phyloP scores from a whole-genome alignment of 2,329 filamentous ascomycete species.

The Xylaria multiplex region DNA sequence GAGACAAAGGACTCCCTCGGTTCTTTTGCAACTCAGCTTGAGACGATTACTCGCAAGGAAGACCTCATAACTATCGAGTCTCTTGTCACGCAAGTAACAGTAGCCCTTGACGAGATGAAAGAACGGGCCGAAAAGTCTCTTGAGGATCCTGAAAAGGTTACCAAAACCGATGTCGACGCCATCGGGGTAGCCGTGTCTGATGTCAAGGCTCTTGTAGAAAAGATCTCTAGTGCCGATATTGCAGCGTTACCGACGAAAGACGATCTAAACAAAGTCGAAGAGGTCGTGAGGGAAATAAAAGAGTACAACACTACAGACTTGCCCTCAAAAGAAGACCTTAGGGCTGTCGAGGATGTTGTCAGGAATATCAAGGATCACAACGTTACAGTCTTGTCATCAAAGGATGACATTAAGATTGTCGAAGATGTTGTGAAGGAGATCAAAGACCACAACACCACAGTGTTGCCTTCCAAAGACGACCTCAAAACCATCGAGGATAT shows the following conservation, averaged over 20 bases:
- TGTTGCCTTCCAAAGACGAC: conserved; percentile 65
- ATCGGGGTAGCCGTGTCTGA: conserved; percentile 86
- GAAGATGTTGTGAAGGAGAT: conserved; percentile 76
- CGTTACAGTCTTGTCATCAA: conserved; percentile 55
- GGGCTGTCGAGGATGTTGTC: conserved; percentile 73
- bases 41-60: conserved; percentile 77
- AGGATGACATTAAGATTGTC: conserved; percentile 71
- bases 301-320: conserved; percentile 74
- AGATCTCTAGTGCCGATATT: conserved; percentile 80
- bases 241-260: conserved; percentile 78
- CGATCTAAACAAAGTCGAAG: conserved; percentile 75
- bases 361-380: conserved; percentile 77
- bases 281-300: conserved; percentile 76
- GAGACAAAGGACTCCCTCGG: conserved; percentile 80
- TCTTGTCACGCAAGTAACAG: conserved; percentile 80
- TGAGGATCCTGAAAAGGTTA: conserved; percentile 72
- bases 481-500: conserved; percentile 75
- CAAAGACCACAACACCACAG: conserved; percentile 75
- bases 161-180: conserved; percentile 83
- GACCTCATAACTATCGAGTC: conserved; percentile 81
- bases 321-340: conserved; percentile 73
- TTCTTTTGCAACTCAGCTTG: conserved; percentile 72
- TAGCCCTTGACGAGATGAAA: conserved; percentile 79
- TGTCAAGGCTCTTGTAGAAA: conserved; percentile 80
- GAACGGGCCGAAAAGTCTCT: conserved; percentile 63